A percentile compares a stretch with the other conserved stretches of the same genome.
phyloP scores from a whole-genome alignment of 495 filamentous ascomycete genomes.

The Extremus antarcticus region DNA sequence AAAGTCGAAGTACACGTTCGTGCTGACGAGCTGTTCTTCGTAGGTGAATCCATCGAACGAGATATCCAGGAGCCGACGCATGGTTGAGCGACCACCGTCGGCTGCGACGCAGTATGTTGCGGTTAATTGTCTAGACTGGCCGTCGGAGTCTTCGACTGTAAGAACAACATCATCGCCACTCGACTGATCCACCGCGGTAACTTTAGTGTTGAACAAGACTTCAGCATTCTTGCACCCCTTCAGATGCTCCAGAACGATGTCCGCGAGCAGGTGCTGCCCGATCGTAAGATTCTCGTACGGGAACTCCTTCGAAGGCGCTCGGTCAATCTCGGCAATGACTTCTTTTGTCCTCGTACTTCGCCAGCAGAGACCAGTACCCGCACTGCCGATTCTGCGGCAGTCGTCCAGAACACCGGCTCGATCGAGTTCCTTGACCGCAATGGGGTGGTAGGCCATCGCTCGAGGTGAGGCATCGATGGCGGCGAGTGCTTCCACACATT shows the following conservation, averaged over 20 bases:
- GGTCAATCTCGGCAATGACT: conserved; percentile 13
- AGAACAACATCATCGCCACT: conserved; percentile 2
- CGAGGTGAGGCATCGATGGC: conserved; percentile 13
- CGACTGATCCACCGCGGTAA: conserved; percentile 5
- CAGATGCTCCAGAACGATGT: conserved; percentile 16
- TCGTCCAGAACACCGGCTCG: conserved; percentile 17
- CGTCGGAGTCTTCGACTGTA: not conserved
- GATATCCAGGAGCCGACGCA: conserved; percentile 16
- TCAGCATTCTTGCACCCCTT: conserved; percentile 7
- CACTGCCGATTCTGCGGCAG: conserved; percentile 10
- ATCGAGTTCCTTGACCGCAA: conserved; percentile 15
- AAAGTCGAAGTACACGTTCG: conserved; percentile 20
- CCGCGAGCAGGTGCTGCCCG: conserved; percentile 19
- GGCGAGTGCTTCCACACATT: conserved; percentile 12
- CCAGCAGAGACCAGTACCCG: conserved; percentile 9
- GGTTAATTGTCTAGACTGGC: not conserved
- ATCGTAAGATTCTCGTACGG: conserved; percentile 19
- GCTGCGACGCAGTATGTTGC: conserved; percentile 19
- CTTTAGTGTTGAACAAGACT: conserved; percentile 2
- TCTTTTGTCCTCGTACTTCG: conserved; percentile 12
- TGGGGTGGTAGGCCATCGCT: conserved; percentile 19
- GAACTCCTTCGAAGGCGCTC: conserved; percentile 2
- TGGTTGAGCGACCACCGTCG: conserved; percentile 19
- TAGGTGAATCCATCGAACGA: conserved; percentile 24
- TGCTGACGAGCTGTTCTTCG: conserved; percentile 19